Percentiles rank a stretch among this genome's conserved stretches.
Evolutionary conservation across 2,329 filamentous ascomycete species (phyloP).

Genomic region (Sclerotinia trifoliorum): DNA sequence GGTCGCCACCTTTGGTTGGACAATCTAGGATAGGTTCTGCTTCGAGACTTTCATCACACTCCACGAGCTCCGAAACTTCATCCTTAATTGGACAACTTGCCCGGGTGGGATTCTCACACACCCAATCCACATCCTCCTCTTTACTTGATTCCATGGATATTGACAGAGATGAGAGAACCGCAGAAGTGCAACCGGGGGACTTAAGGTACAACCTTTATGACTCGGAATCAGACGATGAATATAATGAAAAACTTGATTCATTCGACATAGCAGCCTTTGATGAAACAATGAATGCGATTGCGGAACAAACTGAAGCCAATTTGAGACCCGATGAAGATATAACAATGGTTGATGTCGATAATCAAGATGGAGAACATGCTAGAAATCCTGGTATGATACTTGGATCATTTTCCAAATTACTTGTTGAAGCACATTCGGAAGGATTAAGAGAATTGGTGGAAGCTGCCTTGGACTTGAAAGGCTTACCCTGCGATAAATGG

Average conservation of each 20-base stretch:
- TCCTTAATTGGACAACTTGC: too few species aligned
- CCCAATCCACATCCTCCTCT: background rate
- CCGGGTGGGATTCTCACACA: background rate
- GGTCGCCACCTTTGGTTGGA: too few species aligned
- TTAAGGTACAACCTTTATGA: background rate
- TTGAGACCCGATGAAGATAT: background rate
- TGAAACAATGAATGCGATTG: background rate
- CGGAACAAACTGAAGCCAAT: background rate
- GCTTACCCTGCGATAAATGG: slow-evolving; percentile 9
- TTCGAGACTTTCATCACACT: too few species aligned
- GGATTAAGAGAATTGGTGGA: background rate
- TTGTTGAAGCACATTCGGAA: background rate
- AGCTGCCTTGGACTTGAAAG: background rate
- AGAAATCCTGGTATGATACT: background rate
- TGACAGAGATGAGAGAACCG: background rate
- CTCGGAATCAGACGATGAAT: background rate
- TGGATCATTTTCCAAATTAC: background rate
- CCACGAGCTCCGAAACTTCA: too few species aligned
- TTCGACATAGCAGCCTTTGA: background rate
- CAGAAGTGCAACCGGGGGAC: background rate
- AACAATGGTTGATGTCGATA: background rate
- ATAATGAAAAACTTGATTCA: background rate
- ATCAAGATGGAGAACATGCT: background rate
- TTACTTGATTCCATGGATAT: background rate
- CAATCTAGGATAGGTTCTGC: too few species aligned